Conservation (phyloP, 2,329 filamentous ascomycete genomes). For the Bipolaris oryzae region DNA sequence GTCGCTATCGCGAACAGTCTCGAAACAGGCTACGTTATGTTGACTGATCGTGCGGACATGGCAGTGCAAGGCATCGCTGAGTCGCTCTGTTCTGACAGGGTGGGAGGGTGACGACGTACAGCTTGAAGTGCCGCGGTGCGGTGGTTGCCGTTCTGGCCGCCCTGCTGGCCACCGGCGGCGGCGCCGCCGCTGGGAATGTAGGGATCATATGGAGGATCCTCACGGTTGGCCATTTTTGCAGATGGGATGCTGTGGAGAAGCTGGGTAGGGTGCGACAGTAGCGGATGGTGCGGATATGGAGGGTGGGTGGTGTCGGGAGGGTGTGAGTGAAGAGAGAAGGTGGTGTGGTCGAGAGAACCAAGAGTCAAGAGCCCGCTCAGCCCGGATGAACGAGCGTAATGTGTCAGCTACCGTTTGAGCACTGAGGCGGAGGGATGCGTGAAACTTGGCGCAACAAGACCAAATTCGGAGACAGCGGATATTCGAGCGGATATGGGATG, state of each 20-base stretch:
- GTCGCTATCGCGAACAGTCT: constrained; percentile 14
- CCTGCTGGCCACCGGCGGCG: constrained; percentile 55
- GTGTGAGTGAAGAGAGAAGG: constrained; percentile 10
- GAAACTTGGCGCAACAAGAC: constrained; percentile 30
- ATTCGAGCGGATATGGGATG: background rate
- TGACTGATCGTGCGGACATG: constrained; percentile 5
- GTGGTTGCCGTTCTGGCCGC: constrained; percentile 62
- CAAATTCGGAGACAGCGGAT: constrained; percentile 6
- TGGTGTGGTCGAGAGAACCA: constrained; percentile 22
- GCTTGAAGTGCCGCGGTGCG: constrained; percentile 79
- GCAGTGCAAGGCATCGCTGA: constrained; percentile 1
- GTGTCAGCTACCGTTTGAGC: constrained; percentile 41
- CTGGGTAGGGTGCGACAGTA: constrained; percentile 23
- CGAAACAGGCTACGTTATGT: constrained; percentile 12
- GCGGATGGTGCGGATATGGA: constrained; percentile 27
- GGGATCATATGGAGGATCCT: constrained; percentile 76
- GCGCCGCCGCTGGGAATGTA: constrained; percentile 80
- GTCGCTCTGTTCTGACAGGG: constrained; percentile 4
- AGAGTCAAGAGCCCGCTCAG: constrained; percentile 17
- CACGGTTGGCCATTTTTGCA: constrained; percentile 54
- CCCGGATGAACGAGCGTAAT: constrained; percentile 28
- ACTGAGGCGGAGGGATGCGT: constrained; percentile 39
- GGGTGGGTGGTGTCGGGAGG: constrained; percentile 28
- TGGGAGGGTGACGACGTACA: constrained; percentile 58
- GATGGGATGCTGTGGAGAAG: constrained; percentile 9